Percentiles rank a stretch among this genome's conserved stretches.
These are phyloP conservation scores for Pseudogymnoascus pannorum DNA, from an alignment of 2,329 filamentous ascomycete species.

Conservation along the genomic window DNA sequence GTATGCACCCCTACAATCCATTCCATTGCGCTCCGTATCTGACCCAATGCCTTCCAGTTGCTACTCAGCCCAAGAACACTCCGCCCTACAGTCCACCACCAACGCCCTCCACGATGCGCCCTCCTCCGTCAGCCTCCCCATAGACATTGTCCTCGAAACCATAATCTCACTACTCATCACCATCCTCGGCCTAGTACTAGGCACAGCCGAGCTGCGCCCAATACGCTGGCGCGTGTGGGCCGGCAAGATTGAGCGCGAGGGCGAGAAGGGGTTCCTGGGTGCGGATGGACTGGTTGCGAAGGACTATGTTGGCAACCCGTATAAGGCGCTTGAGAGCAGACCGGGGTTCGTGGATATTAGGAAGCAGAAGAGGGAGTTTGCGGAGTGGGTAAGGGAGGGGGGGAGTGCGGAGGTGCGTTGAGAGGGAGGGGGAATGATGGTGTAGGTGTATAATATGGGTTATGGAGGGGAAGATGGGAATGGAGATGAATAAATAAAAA, in stretches of 20 bases:
- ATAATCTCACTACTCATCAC: slow-evolving; percentile 72
- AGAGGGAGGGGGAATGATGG: neutral
- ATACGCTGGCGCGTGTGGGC: slow-evolving; percentile 80
- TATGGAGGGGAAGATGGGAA: neutral
- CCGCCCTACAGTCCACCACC: slow-evolving; percentile 57
- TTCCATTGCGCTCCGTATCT: slow-evolving; percentile 12
- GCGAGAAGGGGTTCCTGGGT: slow-evolving; percentile 49
- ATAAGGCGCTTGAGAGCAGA: slow-evolving; percentile 68
- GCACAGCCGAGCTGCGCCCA: slow-evolving; percentile 70
- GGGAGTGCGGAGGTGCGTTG: slow-evolving; percentile 12
- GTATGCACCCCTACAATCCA: slow-evolving; percentile 46
- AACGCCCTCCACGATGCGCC: slow-evolving; percentile 37
- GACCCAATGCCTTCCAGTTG: slow-evolving; percentile 49
- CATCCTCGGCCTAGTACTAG: slow-evolving; percentile 73
- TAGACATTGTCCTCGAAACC: slow-evolving; percentile 85
- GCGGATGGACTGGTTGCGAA: slow-evolving; percentile 59
- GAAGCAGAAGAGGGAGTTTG: slow-evolving; percentile 71
- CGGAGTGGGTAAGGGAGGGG: slow-evolving; percentile 56
- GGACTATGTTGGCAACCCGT: slow-evolving; percentile 70
- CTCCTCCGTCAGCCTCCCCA: slow-evolving; percentile 49
- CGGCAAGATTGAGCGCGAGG: slow-evolving; percentile 74
- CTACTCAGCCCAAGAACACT: slow-evolving; percentile 94
- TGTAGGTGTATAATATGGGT: slow-evolving; percentile 6
- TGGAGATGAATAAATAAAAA: slow-evolving; percentile 7
- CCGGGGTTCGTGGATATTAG: slow-evolving; percentile 84